These are phyloP conservation scores for Mycena citricolor DNA, from an alignment of 1,284 basidiomycete genomes.

Conservation along the genomic window DNA sequence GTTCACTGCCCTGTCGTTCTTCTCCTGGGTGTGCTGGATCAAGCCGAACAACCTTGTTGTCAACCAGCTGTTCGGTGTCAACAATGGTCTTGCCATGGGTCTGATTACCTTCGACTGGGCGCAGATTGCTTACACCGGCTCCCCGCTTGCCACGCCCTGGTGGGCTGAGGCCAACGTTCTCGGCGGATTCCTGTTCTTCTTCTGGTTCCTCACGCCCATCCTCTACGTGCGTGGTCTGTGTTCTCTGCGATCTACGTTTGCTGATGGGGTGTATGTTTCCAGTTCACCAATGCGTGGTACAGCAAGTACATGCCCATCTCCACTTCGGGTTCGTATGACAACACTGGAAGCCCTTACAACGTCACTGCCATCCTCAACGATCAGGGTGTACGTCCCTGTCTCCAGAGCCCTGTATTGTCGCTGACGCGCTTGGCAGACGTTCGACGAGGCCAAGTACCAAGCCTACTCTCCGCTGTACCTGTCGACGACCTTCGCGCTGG, in stretches of 20 bases:
- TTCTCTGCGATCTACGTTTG: constrained; percentile 26
- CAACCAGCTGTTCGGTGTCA: constrained; percentile 79
- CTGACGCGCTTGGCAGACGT: not conserved
- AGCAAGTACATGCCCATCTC: constrained; percentile 65
- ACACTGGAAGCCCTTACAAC: constrained; percentile 68
- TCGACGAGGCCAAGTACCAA: not conserved
- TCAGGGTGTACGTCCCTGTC: too few relatives aligned
- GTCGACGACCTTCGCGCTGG: constrained; percentile 61
- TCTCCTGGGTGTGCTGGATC: constrained; percentile 25
- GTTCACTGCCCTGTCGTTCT: not conserved
- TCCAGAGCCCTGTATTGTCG: constrained; percentile 2
- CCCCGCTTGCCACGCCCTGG: constrained; percentile 52
- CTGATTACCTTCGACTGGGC: constrained; percentile 62
- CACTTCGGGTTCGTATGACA: constrained; percentile 56
- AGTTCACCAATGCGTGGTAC: constrained; percentile 65
- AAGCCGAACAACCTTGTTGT: constrained; percentile 65
- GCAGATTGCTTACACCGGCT: constrained; percentile 50
- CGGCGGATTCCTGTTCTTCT: constrained; percentile 55
- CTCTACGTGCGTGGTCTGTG: constrained; percentile 51
- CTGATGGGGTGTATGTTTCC: constrained; percentile 27
- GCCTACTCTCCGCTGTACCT: not conserved
- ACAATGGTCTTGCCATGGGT: constrained; percentile 75
- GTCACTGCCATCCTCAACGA: constrained; percentile 62
- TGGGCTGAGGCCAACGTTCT: constrained; percentile 60
- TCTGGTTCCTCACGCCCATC: constrained; percentile 71